Percentiles rank a stretch among this genome's conserved stretches.
Conservation (phyloP, 129 eudicot species). For the Helianthus tuberosus region DNA sequence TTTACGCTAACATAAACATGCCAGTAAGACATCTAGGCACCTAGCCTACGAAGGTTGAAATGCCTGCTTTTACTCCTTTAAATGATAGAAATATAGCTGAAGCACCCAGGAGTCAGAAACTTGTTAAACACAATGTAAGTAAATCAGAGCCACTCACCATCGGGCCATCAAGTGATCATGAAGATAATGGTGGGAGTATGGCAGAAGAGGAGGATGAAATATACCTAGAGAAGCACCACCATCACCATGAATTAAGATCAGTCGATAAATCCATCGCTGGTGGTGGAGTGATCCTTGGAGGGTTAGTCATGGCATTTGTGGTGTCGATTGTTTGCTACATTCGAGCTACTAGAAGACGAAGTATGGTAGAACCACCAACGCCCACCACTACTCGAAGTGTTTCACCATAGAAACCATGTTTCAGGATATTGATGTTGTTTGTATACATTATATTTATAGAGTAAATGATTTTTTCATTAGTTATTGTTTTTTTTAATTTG, state of each 20-base stretch:
- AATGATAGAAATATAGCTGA: constrained; percentile 15
- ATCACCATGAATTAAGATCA: constrained; percentile 23
- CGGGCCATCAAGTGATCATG: constrained; percentile 21
- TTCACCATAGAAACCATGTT: background rate
- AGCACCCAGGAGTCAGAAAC: too few relatives aligned
- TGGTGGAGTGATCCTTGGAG: constrained; percentile 64
- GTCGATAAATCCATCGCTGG: constrained; percentile 56
- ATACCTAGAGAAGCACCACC: constrained; percentile 38
- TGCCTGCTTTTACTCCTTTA: constrained; percentile 16
- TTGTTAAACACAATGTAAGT: constrained; percentile 37
- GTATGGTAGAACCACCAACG: constrained; percentile 40
- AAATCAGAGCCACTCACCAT: constrained; percentile 18
- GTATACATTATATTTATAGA: background rate
- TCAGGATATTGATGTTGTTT: background rate
- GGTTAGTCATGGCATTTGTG: constrained; percentile 45
- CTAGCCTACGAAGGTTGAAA: constrained; percentile 9
- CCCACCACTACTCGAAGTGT: constrained; percentile 25
- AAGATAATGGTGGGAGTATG: constrained; percentile 10
- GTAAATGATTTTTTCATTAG: background rate
- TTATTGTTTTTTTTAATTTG: too few relatives aligned
- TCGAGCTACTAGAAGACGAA: constrained; percentile 54
- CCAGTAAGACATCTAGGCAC: background rate
- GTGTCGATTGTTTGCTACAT: constrained; percentile 56
- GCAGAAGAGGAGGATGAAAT: background rate
- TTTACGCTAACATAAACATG: too few relatives aligned